These are phyloP conservation scores for Artemisia princeps DNA, from an alignment of 140 eudicot species.

Conservation along the genomic window DNA sequence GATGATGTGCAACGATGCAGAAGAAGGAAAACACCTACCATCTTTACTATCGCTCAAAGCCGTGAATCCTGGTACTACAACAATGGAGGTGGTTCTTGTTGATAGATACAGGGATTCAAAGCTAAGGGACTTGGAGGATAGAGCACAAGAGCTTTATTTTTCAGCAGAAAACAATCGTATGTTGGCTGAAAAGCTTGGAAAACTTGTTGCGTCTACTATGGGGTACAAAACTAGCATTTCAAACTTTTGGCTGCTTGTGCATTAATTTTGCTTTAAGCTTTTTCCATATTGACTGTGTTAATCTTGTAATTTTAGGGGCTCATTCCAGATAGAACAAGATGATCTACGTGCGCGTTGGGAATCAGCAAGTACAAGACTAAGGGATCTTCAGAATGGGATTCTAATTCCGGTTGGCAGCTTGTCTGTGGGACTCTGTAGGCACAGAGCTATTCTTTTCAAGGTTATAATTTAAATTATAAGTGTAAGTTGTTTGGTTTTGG, in stretches of 20 bases:
- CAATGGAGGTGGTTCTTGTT: constrained; percentile 78
- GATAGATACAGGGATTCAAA: constrained; percentile 68
- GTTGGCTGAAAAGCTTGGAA: constrained; percentile 73
- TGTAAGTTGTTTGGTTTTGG: constrained; percentile 2
- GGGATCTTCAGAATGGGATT: constrained; percentile 60
- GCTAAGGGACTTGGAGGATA: constrained; percentile 72
- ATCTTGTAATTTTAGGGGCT: constrained; percentile 47
- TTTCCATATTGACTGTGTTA: constrained; percentile 10
- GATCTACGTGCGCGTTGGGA: constrained; percentile 66
- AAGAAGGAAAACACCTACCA: constrained; percentile 64
- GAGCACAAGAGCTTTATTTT: constrained; percentile 73
- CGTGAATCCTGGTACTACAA: constrained; percentile 48
- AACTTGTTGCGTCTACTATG: constrained; percentile 72
- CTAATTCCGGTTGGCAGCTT: constrained; percentile 73
- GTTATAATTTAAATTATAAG: constrained; percentile 28
- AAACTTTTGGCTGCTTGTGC: too few species aligned
- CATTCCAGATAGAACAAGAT: constrained; percentile 73
- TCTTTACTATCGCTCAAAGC: constrained; percentile 54
- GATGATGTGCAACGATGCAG: constrained; percentile 60
- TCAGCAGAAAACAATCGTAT: constrained; percentile 47
- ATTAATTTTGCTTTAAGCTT: neutral
- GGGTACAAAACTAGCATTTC: constrained; percentile 44
- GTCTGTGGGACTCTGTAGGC: constrained; percentile 86
- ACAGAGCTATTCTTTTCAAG: constrained; percentile 88
- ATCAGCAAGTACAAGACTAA: constrained; percentile 47